Base-by-base conservation (phyloP, 192 early-diverging fungal genomes). In the Linnemannia exigua region DNA sequence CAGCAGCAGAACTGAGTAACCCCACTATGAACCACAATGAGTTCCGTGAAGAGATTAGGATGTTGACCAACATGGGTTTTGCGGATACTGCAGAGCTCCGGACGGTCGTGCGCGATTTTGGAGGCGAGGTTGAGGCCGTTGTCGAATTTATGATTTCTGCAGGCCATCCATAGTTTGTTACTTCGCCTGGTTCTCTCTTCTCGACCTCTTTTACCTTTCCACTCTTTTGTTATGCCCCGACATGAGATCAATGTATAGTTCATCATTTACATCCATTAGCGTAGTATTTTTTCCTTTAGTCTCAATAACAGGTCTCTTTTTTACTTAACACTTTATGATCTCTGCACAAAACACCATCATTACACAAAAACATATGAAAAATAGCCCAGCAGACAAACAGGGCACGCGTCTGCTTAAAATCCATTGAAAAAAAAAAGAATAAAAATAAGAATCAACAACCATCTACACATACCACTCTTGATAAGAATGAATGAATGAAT, bases 61-160 rank as follows among this genome's bases (percentile, higher is more conserved):
- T 31, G 17, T 66, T 86, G 52, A 68, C 80, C 14, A 69, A 48
- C 50, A 86, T 86, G 84, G 84, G 84, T 12, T 86, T 86, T 48
- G 51, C 37, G 4, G 84, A 86, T 36, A 80, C 36, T 37, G 36
- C 46, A 2, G 74, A 86, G 61, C 67, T 86, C 5, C 78, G 84
- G 33, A 74, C 72, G 17, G 50, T 77, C 8, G 68, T 77, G 20
- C 67, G 70, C 3, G 79, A 86, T n/a, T 80, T 86, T 79, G 78
- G 84, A 44, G 84, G 84, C 5, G 78, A 86, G 47, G 52, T 86
- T 14, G 84, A 79, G 16, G 84, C 79, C 5, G 84, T 80, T n/a
- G 70, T 86, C 9, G 84, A 80, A 20, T 77, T 72, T 58, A 35
- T 85, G 73, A 61, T 85, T 28, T 73, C 81, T 9, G 31, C 58